These are phyloP conservation scores for Pseudogymnoascus pannorum DNA, from an alignment of 2,329 filamentous ascomycete genomes.

Conservation along the genomic window DNA sequence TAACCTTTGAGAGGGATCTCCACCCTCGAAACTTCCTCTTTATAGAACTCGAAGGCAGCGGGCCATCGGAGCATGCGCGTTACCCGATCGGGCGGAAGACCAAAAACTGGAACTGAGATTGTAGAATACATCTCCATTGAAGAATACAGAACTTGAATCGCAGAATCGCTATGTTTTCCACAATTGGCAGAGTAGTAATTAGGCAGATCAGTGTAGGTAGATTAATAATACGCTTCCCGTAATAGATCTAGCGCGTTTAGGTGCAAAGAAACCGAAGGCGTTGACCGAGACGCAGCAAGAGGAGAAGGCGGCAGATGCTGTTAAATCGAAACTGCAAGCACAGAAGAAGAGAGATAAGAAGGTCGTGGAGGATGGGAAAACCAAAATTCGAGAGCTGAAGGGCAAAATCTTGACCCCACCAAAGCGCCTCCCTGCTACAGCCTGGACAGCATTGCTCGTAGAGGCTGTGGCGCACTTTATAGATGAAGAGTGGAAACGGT, in stretches of 20 bases:
- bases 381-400: constrained; percentile 11
- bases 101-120: no score
- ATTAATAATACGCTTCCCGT: constrained; percentile 23
- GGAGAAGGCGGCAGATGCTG: constrained; percentile 21
- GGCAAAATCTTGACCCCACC: constrained; percentile 22
- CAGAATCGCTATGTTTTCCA: constrained; percentile 26
- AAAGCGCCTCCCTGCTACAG: constrained; percentile 27
- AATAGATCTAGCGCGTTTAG: constrained; percentile 21
- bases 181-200: constrained; percentile 26
- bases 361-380: constrained; percentile 12
- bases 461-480: not conserved
- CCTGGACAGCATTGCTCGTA: constrained; percentile 18
- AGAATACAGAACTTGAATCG: not conserved
- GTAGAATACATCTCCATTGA: not conserved
- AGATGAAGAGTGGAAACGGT: no score
- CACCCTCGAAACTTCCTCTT: no score
- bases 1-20: no score
- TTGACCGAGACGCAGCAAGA: constrained; percentile 28
- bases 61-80: no score
- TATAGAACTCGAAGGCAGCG: no score
- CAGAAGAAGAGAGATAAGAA: constrained; percentile 28
- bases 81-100: no score
- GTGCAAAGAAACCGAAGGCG: constrained; percentile 19
- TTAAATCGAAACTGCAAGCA: constrained; percentile 20
- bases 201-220: constrained; percentile 20